Evolutionary conservation across 768 basidiomycete genomes (phyloP), one percentile per base, ranked within the genome.

Genomic region (Botryobasidium botryosum): DNA sequence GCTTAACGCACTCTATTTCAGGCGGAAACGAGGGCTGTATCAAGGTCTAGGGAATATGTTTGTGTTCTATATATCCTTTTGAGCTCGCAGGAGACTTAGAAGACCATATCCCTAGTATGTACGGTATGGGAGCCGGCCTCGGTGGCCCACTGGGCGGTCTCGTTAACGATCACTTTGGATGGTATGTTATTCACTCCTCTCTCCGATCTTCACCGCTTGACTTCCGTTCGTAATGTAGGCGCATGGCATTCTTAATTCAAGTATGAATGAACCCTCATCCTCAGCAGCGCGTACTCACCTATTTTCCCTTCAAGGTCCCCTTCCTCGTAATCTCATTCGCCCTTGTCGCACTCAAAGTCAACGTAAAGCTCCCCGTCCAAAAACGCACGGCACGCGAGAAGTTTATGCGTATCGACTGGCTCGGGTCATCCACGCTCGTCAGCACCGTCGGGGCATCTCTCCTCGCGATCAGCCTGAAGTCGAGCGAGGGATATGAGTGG

Each of bases 31-130:
- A 43, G 91, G 87, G 2, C 61, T 92, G 6, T 92, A 88, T 56
- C 92, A 97, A 59, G 90, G 90, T 45, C 69, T 87, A 67, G 77
- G 80, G 27, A 88, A 88, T 57, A 74, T 88, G 84, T 86, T 65
- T 52, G 74, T 57, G 2, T 44, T 31, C 25, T 26, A 15, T 36
- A 20, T 26, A 7, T 26, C 17, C 23, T 18, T n/a, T 21, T 43
- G 21, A 47, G 42, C 28, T 21, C n/a, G n/a, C n/a, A n/a, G n/a
- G 46, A 33, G 28, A 39, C 5, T 35, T 43, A 21, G 55, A 47
- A 3, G 60, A 58, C 44, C n/a, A n/a, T n/a, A n/a, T n/a, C 32
- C 52, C 54, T 54, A 87, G 84, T 60, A 59, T 86, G 50, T 92
- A 75, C 57, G 90, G 88, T 35, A 64, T 85, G 43, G 90, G 90